Conservation (phyloP, 495 filamentous ascomycete genomes). For the Penicillium cosmopolitanum region DNA sequence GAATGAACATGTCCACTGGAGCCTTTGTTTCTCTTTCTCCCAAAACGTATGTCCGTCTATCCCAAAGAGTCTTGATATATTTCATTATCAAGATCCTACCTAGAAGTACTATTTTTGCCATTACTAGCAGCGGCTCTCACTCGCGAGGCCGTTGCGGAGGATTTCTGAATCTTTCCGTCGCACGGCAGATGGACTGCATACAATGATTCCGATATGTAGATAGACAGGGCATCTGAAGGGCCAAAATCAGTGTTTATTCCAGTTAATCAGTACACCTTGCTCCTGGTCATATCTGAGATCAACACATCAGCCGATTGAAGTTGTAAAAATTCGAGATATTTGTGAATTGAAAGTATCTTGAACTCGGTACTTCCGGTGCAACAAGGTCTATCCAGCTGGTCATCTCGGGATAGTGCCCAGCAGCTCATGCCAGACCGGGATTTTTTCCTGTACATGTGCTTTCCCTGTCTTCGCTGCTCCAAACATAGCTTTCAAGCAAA, state of each 20-base stretch:
- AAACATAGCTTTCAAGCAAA: not conserved
- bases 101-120: not conserved
- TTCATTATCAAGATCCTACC: not conserved
- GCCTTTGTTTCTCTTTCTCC: not conserved
- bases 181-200: not conserved
- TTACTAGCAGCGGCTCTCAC: not conserved
- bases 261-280: too few relatives aligned
- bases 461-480: not conserved
- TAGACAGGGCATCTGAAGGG: not conserved
- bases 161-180: constrained; percentile 12
- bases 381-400: too few relatives aligned
- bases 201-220: constrained; percentile 13
- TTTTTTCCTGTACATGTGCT: constrained; percentile 1
- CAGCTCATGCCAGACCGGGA: constrained; percentile 12
- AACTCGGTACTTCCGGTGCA: not conserved
- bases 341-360: not conserved
- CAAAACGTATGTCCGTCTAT: not conserved
- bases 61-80: not conserved
- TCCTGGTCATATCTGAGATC: too few relatives aligned
- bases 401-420: constrained; percentile 5
- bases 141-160: constrained; percentile 19
- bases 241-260: not conserved
- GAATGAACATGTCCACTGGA: not conserved
- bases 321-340: not conserved
- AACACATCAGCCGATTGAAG: too few relatives aligned